These are phyloP conservation scores for Entomortierella beljakovae DNA, from an alignment of 192 early-diverging fungal species.

Conservation along the genomic window DNA sequence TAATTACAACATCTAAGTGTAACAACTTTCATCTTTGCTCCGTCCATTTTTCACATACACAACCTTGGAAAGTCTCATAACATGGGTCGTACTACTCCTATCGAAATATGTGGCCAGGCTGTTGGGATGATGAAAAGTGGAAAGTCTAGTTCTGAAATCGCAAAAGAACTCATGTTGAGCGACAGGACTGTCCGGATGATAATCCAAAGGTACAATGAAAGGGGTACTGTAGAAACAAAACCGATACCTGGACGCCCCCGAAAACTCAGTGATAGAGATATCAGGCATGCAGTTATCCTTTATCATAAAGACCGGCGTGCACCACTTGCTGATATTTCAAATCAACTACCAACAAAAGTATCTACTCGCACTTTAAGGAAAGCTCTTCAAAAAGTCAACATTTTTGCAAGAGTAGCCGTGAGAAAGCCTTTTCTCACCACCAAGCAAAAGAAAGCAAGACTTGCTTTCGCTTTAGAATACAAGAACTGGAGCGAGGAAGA, in stretches of 20 bases:
- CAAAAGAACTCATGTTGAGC: constrained; percentile 1
- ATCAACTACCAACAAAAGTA: constrained; percentile 10
- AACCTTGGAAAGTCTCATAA: constrained; percentile 1
- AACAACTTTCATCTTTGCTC: neutral
- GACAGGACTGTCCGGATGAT: constrained; percentile 3
- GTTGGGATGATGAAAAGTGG: constrained; percentile 4
- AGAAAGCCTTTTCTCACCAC: too few species aligned
- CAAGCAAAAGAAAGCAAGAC: too few species aligned
- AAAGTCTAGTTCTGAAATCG: constrained; percentile 1
- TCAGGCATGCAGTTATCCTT: constrained; percentile 6
- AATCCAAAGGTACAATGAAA: constrained; percentile 9
- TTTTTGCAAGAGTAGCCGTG: too few species aligned
- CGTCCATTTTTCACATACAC: constrained; percentile 7
- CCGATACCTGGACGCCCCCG: constrained; percentile 4
- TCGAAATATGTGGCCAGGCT: constrained; percentile 4
- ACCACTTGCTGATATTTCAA: constrained; percentile 3
- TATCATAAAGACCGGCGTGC: constrained; percentile 9
- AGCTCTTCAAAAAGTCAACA: too few species aligned
- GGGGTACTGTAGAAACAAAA: constrained; percentile 7
- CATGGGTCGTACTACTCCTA: constrained; percentile 3
- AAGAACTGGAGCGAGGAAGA: too few species aligned
- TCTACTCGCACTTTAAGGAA: neutral
- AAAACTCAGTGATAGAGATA: constrained; percentile 7
- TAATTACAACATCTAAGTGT: neutral
- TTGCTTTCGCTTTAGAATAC: too few species aligned